Base-by-base conservation (phyloP, 1,284 basidiomycete genomes). In the Rhizoctonia solani region DNA sequence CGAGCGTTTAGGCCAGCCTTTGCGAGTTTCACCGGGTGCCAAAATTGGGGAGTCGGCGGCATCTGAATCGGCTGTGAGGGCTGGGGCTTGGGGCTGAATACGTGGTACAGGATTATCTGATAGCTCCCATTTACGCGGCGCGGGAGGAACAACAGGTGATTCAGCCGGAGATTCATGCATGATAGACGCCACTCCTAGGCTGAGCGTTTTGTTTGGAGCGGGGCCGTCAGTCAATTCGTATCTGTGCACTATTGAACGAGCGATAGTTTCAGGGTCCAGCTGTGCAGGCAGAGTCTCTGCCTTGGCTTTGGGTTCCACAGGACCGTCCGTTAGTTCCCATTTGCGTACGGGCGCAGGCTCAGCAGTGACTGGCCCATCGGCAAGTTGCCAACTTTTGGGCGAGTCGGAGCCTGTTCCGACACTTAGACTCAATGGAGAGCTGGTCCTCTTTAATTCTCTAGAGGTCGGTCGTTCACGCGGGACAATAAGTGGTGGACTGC, bases 21-120 rank as follows among this genome's bases (percentile, higher is more conserved):
- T 53, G 1, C 30, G 37, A n/a, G 32, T 9, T 44, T 19, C 44
- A 5, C n/a, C n/a, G 9, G 44, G 44, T 6, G 44, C 9, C 6
- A 46, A 19, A 19, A 65, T 32, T 13, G 59, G 59, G n/a, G 59
- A 65, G 49, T 65, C 59, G 21, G 59, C 59, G 3, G 59, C 59
- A 16, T 65, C 59, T 37, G 59, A 65, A 27, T 65, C 59, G 13
- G 39, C 59, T 4, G 59, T 53, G 49, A 65, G 52, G 3, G 55
- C 13, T 42, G 27, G 59, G 1, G 59, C 23, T 8, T 53, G 52
- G 21, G 59, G 37, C 14, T 65, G 49, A n/a, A 65, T 41, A 16
- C 59, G 59, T 21, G 59, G 49, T 23, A 65, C 59, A 4, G 59
- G 59, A 19, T 65, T 65, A 19, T 65, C 59, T 13, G 59, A 65